phyloP scores from a whole-genome alignment of 148 eudicot genomes.

The Rhododendron ovatum region DNA sequence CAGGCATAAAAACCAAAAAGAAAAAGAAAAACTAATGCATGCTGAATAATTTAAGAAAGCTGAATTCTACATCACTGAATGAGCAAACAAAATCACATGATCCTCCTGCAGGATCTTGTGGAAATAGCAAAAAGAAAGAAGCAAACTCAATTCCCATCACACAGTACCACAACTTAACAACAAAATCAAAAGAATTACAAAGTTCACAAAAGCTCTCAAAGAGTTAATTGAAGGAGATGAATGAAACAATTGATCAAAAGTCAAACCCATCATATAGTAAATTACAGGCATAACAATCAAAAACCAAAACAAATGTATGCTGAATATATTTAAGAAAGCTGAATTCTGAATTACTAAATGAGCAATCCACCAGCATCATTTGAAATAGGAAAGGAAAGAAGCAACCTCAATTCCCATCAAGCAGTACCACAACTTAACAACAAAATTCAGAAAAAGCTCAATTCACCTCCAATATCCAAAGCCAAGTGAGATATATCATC shows the following conservation, averaged over 20 bases:
- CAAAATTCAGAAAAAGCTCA: background rate
- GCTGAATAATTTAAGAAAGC: background rate
- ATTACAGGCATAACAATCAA: background rate
- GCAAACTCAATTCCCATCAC: background rate
- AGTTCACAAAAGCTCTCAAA: background rate
- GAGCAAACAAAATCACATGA: background rate
- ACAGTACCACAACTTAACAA: background rate
- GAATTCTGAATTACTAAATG: background rate
- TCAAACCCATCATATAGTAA: background rate
- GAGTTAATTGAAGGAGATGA: background rate
- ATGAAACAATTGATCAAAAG: background rate
- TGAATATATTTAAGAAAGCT: background rate
- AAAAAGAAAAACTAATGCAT: background rate
- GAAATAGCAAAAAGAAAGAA: background rate
- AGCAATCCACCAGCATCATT: background rate
- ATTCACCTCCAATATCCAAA: slow-evolving; percentile 90
- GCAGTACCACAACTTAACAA: background rate
- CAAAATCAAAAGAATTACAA: background rate
- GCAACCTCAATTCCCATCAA: slow-evolving; percentile 1
- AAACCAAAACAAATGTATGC: background rate
- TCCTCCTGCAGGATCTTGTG: background rate
- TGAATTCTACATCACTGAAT: background rate
- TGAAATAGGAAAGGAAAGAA: background rate
- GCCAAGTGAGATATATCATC: slow-evolving; percentile 98
- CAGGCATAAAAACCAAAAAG: background rate